Percentiles rank a stretch among this genome's conserved stretches.
These are phyloP conservation scores for Globisporangium alternatum DNA, from an alignment of 352 stramenopile genomes.

Conservation along the genomic window DNA sequence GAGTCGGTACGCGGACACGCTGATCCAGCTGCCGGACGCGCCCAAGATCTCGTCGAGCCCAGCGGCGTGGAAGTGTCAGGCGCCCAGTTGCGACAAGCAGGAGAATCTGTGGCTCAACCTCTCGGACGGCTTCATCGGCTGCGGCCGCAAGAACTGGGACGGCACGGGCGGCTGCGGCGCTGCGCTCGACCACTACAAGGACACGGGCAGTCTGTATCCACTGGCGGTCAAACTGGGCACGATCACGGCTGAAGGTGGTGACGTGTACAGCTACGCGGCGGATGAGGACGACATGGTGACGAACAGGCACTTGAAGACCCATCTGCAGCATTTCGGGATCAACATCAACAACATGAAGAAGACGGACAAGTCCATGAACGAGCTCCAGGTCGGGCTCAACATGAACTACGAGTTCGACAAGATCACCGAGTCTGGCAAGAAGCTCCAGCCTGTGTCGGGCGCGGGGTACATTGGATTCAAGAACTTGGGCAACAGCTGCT, in stretches of 20 bases:
- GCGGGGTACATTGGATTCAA: slow-evolving; percentile 94
- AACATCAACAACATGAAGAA: slow-evolving; percentile 93
- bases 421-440: slow-evolving; percentile 96
- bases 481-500: slow-evolving; percentile 99
- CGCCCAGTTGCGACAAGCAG: slow-evolving; percentile 92
- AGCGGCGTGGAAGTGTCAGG: slow-evolving; percentile 82
- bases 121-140: slow-evolving; percentile 87
- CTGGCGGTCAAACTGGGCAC: slow-evolving; percentile 98
- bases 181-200: slow-evolving; percentile 95
- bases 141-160: slow-evolving; percentile 94
- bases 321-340: slow-evolving; percentile 96
- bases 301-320: slow-evolving; percentile 93
- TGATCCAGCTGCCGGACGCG: slow-evolving; percentile 59
- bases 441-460: slow-evolving; percentile 89
- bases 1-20: slow-evolving; percentile 74
- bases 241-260: slow-evolving; percentile 93
- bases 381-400: slow-evolving; percentile 98
- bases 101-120: slow-evolving; percentile 99
- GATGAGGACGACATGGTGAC: slow-evolving; percentile 98
- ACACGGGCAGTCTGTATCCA: slow-evolving; percentile 92
- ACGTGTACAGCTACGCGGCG: slow-evolving; percentile 98
- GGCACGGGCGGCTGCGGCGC: slow-evolving; percentile 95
- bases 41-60: slow-evolving; percentile 73
- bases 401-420: slow-evolving; percentile 97
- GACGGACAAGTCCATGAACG: slow-evolving; percentile 98